These are phyloP conservation scores for Moringa oleifera DNA, from an alignment of 345 rosid species.

Conservation along the genomic window DNA sequence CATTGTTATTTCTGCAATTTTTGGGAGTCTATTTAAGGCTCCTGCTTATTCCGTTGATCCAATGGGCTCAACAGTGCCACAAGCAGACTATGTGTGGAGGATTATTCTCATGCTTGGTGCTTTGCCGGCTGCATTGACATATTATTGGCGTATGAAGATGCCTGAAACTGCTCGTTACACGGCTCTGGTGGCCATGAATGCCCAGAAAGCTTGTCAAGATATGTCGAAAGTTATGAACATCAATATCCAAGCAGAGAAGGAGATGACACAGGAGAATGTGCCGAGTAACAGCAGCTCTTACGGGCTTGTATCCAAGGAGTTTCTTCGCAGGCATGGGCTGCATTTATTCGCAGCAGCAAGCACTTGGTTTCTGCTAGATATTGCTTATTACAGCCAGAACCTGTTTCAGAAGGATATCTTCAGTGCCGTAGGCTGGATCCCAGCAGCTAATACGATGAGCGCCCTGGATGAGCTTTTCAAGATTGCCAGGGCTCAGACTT, in stretches of 20 bases:
- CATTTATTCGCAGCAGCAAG: conserved; percentile 39
- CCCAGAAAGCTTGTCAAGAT: no score
- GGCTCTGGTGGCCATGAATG: no score
- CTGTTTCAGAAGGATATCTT: conserved; percentile 41
- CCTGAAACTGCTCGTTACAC: no score
- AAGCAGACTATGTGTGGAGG: conserved; percentile 36
- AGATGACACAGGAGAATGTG: no score
- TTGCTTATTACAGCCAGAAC: conserved; percentile 12
- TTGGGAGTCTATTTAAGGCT: conserved; percentile 23
- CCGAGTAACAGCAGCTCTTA: no score
- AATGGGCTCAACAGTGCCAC: conserved; percentile 26
- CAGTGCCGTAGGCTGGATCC: no score
- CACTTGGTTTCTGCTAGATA: conserved; percentile 45
- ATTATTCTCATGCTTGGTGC: conserved; percentile 35
- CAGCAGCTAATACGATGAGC: no score
- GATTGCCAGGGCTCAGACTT: background rate
- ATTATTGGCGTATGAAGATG: conserved; percentile 14
- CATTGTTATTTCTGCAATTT: conserved; percentile 27
- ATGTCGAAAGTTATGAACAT: no score
- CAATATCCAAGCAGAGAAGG: no score
- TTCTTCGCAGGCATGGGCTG: conserved; percentile 33
- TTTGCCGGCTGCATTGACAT: conserved; percentile 37
- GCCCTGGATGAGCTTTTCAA: no score
- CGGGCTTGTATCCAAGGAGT: conserved; percentile 15
- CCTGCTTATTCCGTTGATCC: conserved; percentile 23